Evolutionary conservation across 2,329 filamentous ascomycete species (phyloP).

Genomic region (Thermomyces lanuginosus): DNA sequence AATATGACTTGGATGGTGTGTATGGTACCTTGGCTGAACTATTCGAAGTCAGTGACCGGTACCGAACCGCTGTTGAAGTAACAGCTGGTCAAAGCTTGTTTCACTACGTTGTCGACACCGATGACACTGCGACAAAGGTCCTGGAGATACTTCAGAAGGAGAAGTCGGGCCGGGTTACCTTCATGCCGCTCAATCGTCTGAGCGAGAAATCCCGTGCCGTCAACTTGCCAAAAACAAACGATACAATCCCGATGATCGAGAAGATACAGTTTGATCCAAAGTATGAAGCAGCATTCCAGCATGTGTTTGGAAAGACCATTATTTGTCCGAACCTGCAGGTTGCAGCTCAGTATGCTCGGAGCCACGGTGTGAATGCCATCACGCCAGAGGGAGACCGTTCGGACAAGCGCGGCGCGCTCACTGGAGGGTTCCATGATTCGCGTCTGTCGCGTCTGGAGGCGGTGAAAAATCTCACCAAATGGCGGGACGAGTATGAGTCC

Average conservation of each 20-base stretch:
- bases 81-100: conserved; percentile 86
- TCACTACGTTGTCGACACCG: conserved; percentile 88
- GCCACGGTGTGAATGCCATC: conserved; percentile 80
- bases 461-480: conserved; percentile 57
- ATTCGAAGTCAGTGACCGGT: conserved; percentile 70
- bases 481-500: conserved; percentile 57
- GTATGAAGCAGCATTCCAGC: conserved; percentile 75
- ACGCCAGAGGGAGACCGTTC: conserved; percentile 89
- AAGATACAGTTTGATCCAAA: conserved; percentile 63
- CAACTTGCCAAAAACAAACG: conserved; percentile 70
- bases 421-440: conserved; percentile 82
- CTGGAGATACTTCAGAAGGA: conserved; percentile 64
- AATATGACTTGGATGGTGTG: conserved; percentile 65
- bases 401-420: conserved; percentile 88
- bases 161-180: conserved; percentile 74
- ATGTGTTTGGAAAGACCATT: conserved; percentile 90
- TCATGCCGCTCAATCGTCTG: conserved; percentile 79
- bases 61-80: conserved; percentile 79
- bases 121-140: conserved; percentile 67
- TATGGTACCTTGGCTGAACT: conserved; percentile 89
- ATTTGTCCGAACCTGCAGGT: conserved; percentile 81
- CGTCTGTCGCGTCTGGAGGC: conserved; percentile 75
- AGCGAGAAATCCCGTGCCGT: conserved; percentile 49
- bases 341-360: conserved; percentile 79
- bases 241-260: conserved; percentile 72